phyloP scores from a whole-genome alignment of 2,329 filamentous ascomycete genomes.

The Cytospora piceae region DNA sequence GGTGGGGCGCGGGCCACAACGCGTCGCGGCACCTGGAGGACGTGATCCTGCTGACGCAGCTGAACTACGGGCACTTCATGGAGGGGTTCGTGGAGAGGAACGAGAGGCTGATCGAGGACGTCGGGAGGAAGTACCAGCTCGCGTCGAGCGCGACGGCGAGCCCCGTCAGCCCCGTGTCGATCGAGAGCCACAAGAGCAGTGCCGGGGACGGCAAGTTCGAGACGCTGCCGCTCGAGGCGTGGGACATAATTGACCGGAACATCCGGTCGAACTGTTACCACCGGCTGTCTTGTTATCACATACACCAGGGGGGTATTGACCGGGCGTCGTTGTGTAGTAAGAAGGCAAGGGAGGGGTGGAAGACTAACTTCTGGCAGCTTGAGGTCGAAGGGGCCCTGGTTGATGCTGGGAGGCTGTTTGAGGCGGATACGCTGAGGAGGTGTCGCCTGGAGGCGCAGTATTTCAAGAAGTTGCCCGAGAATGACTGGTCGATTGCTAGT shows the following conservation, averaged over 20 bases:
- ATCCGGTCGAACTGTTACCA: slow-evolving; percentile 31
- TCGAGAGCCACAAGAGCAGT: slow-evolving; percentile 1
- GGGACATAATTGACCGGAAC: slow-evolving; percentile 30
- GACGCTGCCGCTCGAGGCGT: slow-evolving; percentile 10
- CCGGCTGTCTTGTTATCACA: slow-evolving; percentile 24
- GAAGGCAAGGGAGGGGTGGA: slow-evolving; percentile 30
- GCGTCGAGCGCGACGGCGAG: slow-evolving; percentile 1
- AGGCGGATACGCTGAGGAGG: slow-evolving; percentile 29
- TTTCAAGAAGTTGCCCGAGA: slow-evolving; percentile 27
- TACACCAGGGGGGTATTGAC: neutral
- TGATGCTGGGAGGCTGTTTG: slow-evolving; percentile 24
- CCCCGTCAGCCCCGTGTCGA: slow-evolving; percentile 4
- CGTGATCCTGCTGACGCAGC: slow-evolving; percentile 27
- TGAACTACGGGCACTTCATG: slow-evolving; percentile 29
- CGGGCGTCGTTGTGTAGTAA: slow-evolving; percentile 1
- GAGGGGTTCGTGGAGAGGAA: slow-evolving; percentile 25
- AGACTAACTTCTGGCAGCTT: slow-evolving; percentile 25
- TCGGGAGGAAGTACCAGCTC: slow-evolving; percentile 27
- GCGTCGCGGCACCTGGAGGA: slow-evolving; percentile 30
- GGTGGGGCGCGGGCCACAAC: slow-evolving; percentile 26
- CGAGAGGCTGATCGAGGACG: slow-evolving; percentile 21
- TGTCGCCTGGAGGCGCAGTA: slow-evolving; percentile 28
- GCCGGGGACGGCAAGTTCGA: neutral
- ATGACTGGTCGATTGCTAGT: slow-evolving; percentile 17
- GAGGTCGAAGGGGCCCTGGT: slow-evolving; percentile 26